Conservation (phyloP, 148 eudicot genomes). For the Diospyros lotus region DNA sequence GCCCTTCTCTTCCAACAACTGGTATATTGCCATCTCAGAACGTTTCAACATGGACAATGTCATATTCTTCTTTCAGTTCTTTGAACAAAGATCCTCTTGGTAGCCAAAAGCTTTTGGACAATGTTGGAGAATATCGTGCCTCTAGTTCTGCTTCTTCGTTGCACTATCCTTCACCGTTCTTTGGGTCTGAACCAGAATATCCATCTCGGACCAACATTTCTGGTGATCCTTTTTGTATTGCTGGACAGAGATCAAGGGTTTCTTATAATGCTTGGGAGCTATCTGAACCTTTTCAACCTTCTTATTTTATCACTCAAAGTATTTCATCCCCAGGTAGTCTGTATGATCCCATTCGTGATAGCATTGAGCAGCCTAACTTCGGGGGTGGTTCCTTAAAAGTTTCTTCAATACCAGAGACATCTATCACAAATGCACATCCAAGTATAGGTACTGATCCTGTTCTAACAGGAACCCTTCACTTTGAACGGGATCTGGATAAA, state of each 20-base stretch:
- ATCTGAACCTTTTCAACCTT: conserved; percentile 72
- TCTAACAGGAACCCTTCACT: conserved; percentile 9
- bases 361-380: conserved; percentile 43
- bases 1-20: conserved; percentile 15
- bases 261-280: conserved; percentile 77
- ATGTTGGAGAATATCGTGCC: conserved; percentile 20
- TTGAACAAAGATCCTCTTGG: conserved; percentile 28
- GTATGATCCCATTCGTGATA: conserved; percentile 67
- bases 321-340: conserved; percentile 43
- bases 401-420: conserved; percentile 31
- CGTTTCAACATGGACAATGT: conserved; percentile 29
- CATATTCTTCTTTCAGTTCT: conserved; percentile 28
- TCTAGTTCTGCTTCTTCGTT: conserved; percentile 34
- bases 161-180: conserved; percentile 30
- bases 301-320: conserved; percentile 36
- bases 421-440: conserved; percentile 12
- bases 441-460: conserved; percentile 18
- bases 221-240: conserved; percentile 22
- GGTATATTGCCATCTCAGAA: conserved; percentile 16
- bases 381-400: conserved; percentile 32
- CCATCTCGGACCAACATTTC: conserved; percentile 17
- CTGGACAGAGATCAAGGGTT: conserved; percentile 29
- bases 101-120: conserved; percentile 19
- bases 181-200: conserved; percentile 34
- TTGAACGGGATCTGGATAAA: conserved; percentile 18